Percentiles rank a stretch among this genome's conserved stretches.
Evolutionary conservation across 257 asterid species (phyloP).

Genomic region (Solanum phureja): DNA sequence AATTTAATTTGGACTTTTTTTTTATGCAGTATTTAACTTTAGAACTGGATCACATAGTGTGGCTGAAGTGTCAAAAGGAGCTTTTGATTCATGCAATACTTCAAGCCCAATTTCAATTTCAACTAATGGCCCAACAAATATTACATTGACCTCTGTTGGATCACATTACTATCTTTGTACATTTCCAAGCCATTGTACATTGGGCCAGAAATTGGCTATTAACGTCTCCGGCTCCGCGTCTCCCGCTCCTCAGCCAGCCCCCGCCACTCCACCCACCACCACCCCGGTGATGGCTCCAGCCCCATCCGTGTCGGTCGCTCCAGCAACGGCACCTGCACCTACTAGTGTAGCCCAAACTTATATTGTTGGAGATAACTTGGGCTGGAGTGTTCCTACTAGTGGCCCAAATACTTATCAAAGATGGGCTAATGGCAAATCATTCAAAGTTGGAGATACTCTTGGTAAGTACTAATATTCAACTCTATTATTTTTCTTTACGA

Average conservation of each 20-base stretch:
- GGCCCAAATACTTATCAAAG: conserved; percentile 38
- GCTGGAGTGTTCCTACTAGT: conserved; percentile 54
- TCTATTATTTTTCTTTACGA: neutral
- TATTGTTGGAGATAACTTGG: conserved; percentile 49
- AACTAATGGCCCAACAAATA: conserved; percentile 36
- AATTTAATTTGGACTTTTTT: neutral
- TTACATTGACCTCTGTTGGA: conserved; percentile 36
- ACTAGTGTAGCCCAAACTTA: conserved; percentile 19
- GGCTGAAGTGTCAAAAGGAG: conserved; percentile 37
- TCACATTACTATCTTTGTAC: conserved; percentile 54
- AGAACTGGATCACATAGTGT: conserved; percentile 29
- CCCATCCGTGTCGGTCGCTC: conserved; percentile 10
- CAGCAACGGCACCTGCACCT: conserved; percentile 18
- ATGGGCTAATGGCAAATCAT: conserved; percentile 43
- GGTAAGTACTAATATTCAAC: conserved; percentile 15
- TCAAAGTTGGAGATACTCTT: conserved; percentile 52
- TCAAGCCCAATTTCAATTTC: conserved; percentile 27
- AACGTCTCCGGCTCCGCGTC: conserved; percentile 36
- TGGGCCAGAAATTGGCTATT: conserved; percentile 51
- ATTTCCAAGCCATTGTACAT: conserved; percentile 25
- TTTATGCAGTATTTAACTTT: conserved; percentile 48
- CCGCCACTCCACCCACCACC: neutral
- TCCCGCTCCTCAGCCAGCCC: conserved; percentile 11
- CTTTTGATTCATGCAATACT: conserved; percentile 39
- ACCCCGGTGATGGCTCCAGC: conserved; percentile 10